Evolutionary conservation across 139 green algal species (phyloP), one percentile per base, ranked within the genome.

Genomic region (Zygnema cylindricum): DNA sequence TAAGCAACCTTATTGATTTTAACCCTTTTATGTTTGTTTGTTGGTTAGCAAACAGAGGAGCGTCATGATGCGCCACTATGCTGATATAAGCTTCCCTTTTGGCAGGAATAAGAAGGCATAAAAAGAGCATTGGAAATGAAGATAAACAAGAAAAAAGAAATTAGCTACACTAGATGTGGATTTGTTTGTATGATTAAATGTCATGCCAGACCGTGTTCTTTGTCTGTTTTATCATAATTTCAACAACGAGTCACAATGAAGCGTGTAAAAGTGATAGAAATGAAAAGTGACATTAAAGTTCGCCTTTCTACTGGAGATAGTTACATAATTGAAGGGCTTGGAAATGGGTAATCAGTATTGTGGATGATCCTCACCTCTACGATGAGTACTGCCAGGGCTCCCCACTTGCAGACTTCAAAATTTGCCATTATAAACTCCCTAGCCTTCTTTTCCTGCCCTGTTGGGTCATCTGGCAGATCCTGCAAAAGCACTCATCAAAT

Each of bases 381-480:
- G 11, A 49, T 2, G 77, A 84, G 35, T 7, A 84, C 55, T 32
- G 77, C 77, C 7, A 84, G 3, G 21, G 22, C 77, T 36, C 35
- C 77, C 77, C 77, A 84, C 77, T 54, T 39, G 77, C 77, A 84
- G 77, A 84, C 76, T 54, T 84, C 32, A 2, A 84, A 7, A 33
- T 84, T 84, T 21, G 75, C 40, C 3, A 39, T 21, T 36, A 84
- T 54, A 38, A 84, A 84, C 3, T 84, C 33, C 77, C 76, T 84
- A 55, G 33, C 30, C 38, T 63, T 49, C 77, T 3, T 35, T 54
- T 25, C n/a, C 77, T 84, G 41, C 3, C 77, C 77, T 7, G 77
- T 84, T 35, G 77, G 77, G 77, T 84, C 77, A 39, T 84, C 77
- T 21, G 77, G 77, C n/a, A 84, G 25, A n/a, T 84, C 77, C 77